Base-by-base conservation (phyloP, 2,329 filamentous ascomycete genomes). In the Triangularia setosa region DNA sequence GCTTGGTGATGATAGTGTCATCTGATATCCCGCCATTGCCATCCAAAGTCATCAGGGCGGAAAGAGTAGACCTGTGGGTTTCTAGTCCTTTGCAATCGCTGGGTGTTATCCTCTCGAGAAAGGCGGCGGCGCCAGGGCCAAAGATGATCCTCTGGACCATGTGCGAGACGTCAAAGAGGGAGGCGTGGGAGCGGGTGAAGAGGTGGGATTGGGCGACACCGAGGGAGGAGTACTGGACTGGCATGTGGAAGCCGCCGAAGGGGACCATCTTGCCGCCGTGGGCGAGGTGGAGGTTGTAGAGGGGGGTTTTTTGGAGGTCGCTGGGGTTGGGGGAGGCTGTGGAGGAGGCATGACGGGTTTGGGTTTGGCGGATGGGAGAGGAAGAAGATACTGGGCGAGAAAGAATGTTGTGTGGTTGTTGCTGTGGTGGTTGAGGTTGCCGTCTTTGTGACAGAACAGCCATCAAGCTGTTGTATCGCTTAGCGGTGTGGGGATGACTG, bases 171-270 rank as follows among this genome's bases (percentile, higher is more conserved):
- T 99, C 95, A 74, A 99, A 99, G 68, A 99, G 80, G 68, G 93
- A 97, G 64, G 92, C 90, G 77, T 93, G 90, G 71, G 87, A 84
- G 62, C 95, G 88, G 16, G 95, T 98, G 84, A 94, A 97, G 72
- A 88, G 84, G 81, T 98, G 95, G 60, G 92, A 96, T 66, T 93
- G 91, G 70, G 86, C 84, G 68, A 97, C 90, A 70, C 90, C 89
- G 69, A 91, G 83, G 69, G 88, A 85, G 33, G 83, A 79, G 80
- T 98, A 99, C 77, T 95, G 90, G 54, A 99, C 88, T 7, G 95
- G 95, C 92, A 99, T 97, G 71, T 86, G 83, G 80, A 89, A 97
- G 70, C 92, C 93, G 68, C 91, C 94, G 78, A 97, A 99, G n/a
- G 92, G 91, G 58, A 97, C 94, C 87, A 98, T 95, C 80, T 96